A percentile compares a stretch with the other conserved stretches of the same genome.
Evolutionary conservation across 176 grass and related monocot genomes (phyloP).

Genomic region (Puya raimondii): DNA sequence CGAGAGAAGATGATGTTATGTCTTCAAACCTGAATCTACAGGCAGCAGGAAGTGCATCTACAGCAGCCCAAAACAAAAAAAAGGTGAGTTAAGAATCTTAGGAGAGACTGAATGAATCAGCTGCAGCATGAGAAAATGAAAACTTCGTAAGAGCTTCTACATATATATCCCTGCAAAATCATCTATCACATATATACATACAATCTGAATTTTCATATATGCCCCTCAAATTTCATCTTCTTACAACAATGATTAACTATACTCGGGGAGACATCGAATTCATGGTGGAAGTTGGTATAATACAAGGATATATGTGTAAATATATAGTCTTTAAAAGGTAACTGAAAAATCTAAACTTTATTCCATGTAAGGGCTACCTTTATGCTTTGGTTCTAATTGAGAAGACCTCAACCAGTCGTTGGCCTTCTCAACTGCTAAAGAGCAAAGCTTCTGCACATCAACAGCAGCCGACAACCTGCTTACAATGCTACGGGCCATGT

Average conservation of each 20-base stretch:
- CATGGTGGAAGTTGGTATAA: background rate
- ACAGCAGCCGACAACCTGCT: slow-evolving; percentile 68
- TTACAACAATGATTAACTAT: background rate
- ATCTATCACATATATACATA: too few species aligned
- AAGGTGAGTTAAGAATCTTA: background rate
- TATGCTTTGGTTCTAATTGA: slow-evolving; percentile 37
- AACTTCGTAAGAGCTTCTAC: background rate
- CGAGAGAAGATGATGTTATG: slow-evolving; percentile 60
- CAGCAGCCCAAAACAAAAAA: background rate
- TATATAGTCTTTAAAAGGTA: background rate
- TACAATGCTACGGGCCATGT: slow-evolving; percentile 92
- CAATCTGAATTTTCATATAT: too few species aligned
- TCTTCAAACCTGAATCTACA: slow-evolving; percentile 84
- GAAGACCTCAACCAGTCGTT: slow-evolving; percentile 55
- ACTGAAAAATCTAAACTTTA: background rate
- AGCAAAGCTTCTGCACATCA: slow-evolving; percentile 82
- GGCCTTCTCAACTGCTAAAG: slow-evolving; percentile 64
- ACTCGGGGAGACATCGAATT: too few species aligned
- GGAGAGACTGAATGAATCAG: slow-evolving; percentile 14
- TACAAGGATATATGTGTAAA: background rate
- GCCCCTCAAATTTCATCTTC: slow-evolving; percentile 2
- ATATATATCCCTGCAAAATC: too few species aligned
- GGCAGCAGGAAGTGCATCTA: slow-evolving; percentile 89
- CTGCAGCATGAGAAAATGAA: slow-evolving; percentile 11
- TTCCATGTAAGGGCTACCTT: slow-evolving; percentile 38